phyloP scores from a whole-genome alignment of 129 eudicot genomes.

The Pulicaria dysenterica region DNA sequence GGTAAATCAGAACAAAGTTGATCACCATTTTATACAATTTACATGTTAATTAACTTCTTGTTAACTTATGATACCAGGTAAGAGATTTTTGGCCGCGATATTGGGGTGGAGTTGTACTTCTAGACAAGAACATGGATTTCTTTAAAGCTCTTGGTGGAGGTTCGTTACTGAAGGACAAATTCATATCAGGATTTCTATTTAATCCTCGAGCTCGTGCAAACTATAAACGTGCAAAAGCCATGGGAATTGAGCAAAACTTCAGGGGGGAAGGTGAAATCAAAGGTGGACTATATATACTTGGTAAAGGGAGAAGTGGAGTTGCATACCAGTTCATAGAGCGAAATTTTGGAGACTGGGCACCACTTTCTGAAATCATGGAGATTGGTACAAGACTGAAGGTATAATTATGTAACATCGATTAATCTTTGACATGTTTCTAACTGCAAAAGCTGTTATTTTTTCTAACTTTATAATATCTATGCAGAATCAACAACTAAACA shows the following conservation, averaged over 20 bases:
- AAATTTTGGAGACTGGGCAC: conserved; percentile 93
- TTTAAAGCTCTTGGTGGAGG: conserved; percentile 90
- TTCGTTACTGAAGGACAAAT: conserved; percentile 70
- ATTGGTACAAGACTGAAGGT: conserved; percentile 69
- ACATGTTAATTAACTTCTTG: neutral
- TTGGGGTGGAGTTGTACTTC: conserved; percentile 81
- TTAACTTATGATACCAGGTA: conserved; percentile 46
- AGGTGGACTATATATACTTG: conserved; percentile 79
- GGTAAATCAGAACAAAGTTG: neutral
- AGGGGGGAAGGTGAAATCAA: conserved; percentile 92
- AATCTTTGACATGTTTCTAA: neutral
- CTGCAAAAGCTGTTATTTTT: conserved; percentile 4
- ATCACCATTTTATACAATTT: neutral
- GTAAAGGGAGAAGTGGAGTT: conserved; percentile 72
- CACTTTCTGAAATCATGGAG: conserved; percentile 68
- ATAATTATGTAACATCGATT: conserved; percentile 12
- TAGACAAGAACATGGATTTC: conserved; percentile 68
- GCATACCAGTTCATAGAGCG: conserved; percentile 85
- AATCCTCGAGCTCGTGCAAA: conserved; percentile 83
- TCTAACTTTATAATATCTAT: conserved; percentile 11
- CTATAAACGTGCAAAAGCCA: conserved; percentile 74
- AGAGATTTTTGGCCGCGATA: conserved; percentile 87
- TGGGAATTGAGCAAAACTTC: conserved; percentile 61
- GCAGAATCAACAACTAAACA: conserved; percentile 54
- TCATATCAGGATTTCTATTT: conserved; percentile 77